Base-by-base conservation (phyloP, 257 asterid genomes). In the Penstemon davidsonii region DNA sequence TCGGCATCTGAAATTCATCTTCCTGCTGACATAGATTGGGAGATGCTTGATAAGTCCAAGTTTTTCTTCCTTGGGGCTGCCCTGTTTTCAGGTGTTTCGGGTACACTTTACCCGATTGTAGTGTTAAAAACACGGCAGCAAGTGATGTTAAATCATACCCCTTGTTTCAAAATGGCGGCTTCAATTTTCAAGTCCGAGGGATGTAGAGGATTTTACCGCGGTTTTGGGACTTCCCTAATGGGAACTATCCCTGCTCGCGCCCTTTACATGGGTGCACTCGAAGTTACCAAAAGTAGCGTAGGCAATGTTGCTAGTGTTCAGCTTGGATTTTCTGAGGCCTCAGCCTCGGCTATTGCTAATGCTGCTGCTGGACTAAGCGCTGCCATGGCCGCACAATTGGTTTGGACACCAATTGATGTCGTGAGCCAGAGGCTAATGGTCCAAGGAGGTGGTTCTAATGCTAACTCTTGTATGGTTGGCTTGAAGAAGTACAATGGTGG, bases 371-470 rank as follows among this genome's bases (percentile, higher is more conserved):
- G 99, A 4, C 70, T 91, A 4, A 91, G 90, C 44, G 95, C 99
- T 6, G 94, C 99, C 37, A 84, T 94, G 96, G 97, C 97, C 8
- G 99, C 99, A 18, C 99, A 94, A 57, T 67, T 94, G 75, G 99
- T 94, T 19, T 94, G 99, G 99, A 94, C 99, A 0, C 97, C 99
- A 4, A 73, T 94, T 40, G 99, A 94, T 64, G 96, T 94, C 9
- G 92, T 94, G 46, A 94, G 99, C 75, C 99, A 94, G 87, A 85
- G 97, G 60, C 80, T 94, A 43, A 94, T 94, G 99, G 97, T 94
- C 3, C 99, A 94, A 61, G 97, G 99, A 12, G 67, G 83, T 6
- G 54, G 73, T 19, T 55, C 67, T 61, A 80, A 60, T 38, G 64
- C 72, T 5, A 60, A 61, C 44, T 61, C 81, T 8, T 78, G 76